Percentiles rank a stretch among this genome's conserved stretches.
phyloP scores from a whole-genome alignment of 2,329 filamentous ascomycete genomes.

The Chaetomiaceae sp. region DNA sequence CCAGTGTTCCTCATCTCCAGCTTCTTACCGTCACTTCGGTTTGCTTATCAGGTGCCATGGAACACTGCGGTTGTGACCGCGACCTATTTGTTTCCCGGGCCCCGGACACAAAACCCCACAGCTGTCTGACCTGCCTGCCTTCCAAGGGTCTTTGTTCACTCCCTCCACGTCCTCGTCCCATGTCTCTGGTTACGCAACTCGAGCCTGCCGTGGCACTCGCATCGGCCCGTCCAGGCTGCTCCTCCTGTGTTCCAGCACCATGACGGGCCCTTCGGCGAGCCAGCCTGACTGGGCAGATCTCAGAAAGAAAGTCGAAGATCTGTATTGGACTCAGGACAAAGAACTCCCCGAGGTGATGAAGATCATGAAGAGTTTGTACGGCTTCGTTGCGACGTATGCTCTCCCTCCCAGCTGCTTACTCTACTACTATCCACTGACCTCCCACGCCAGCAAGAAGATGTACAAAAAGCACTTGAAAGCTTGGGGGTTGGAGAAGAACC shows the following conservation, averaged over 20 bases:
- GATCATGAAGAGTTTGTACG: constrained; percentile 19
- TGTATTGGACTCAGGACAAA: constrained; percentile 21
- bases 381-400: constrained; percentile 21
- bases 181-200: neutral
- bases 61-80: neutral
- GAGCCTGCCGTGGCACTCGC: neutral
- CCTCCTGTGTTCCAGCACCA: constrained; percentile 1
- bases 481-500: constrained; percentile 22
- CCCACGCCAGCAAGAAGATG: constrained; percentile 14
- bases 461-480: constrained; percentile 21
- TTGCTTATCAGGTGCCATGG: neutral
- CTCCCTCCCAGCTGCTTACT: neutral
- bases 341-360: constrained; percentile 20
- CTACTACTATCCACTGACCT: neutral
- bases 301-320: constrained; percentile 16
- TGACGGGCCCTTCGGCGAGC: constrained; percentile 2
- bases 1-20: neutral
- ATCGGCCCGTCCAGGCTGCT: neutral
- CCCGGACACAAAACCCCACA: neutral
- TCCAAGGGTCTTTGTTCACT: neutral
- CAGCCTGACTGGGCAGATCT: constrained; percentile 17
- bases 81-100: neutral
- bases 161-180: neutral
- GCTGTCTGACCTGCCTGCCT: neutral
- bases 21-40: neutral